Conservation (phyloP, 129 eudicot species). For the Mikania micrantha region DNA sequence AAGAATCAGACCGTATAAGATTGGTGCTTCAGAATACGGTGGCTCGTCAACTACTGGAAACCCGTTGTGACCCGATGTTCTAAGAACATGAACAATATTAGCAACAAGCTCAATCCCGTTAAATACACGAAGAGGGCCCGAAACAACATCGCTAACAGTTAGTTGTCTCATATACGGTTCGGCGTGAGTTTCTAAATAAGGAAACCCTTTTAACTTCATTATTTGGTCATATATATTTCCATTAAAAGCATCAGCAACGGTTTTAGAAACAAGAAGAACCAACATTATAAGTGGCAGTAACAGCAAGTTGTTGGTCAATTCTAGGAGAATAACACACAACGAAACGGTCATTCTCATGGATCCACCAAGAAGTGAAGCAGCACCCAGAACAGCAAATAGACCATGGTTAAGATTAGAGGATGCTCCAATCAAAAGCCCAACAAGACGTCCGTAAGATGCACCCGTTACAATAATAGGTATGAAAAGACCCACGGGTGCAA, state of each 20-base stretch:
- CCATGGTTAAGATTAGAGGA: slow-evolving; percentile 70
- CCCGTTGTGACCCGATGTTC: slow-evolving; percentile 70
- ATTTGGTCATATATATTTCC: slow-evolving; percentile 68
- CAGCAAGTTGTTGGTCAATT: slow-evolving; percentile 69
- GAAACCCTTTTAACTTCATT: slow-evolving; percentile 73
- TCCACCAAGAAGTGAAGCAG: slow-evolving; percentile 93
- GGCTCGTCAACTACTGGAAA: slow-evolving; percentile 81
- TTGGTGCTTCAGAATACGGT: slow-evolving; percentile 42
- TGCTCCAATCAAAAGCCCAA: slow-evolving; percentile 62
- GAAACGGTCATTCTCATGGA: slow-evolving; percentile 96
- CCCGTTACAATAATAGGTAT: slow-evolving; percentile 87
- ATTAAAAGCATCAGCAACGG: slow-evolving; percentile 77
- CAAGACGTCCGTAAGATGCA: slow-evolving; percentile 82
- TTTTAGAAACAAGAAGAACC: slow-evolving; percentile 82
- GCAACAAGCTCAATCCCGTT: slow-evolving; percentile 73
- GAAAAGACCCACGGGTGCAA: slow-evolving; percentile 82
- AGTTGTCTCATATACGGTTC: slow-evolving; percentile 95
- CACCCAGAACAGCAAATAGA: slow-evolving; percentile 79
- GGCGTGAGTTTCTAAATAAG: slow-evolving; percentile 74
- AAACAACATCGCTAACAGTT: slow-evolving; percentile 71
- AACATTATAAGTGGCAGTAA: slow-evolving; percentile 75
- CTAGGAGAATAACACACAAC: slow-evolving; percentile 73
- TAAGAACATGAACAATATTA: slow-evolving; percentile 59
- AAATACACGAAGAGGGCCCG: slow-evolving; percentile 76
- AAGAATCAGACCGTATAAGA: slow-evolving; percentile 64